These are phyloP conservation scores for Coemansia sp. DNA, from an alignment of 192 early-diverging fungal species.

Conservation along the genomic window DNA sequence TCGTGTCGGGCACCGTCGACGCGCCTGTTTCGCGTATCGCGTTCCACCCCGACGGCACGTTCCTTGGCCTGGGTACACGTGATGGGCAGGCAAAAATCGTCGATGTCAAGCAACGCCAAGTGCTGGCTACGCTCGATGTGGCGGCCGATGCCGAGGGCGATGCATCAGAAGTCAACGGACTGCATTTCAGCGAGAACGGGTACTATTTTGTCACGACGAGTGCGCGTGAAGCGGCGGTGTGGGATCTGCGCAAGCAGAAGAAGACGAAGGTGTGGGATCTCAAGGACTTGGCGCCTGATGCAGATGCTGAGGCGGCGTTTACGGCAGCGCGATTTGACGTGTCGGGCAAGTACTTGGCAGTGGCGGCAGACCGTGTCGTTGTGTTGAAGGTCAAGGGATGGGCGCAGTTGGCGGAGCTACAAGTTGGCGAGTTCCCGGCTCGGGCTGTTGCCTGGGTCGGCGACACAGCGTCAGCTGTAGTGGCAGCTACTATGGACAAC, in stretches of 20 bases:
- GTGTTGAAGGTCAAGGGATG: conserved; percentile 74
- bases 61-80: conserved; percentile 75
- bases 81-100: conserved; percentile 76
- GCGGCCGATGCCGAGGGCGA: conserved; percentile 11
- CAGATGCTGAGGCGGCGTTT: conserved; percentile 5
- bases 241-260: conserved; percentile 91
- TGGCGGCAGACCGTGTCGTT: conserved; percentile 60
- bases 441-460: conserved; percentile 7
- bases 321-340: conserved; percentile 66
- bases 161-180: conserved; percentile 54
- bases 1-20: conserved; percentile 25
- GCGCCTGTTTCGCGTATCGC: conserved; percentile 27
- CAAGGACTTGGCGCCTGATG: conserved; percentile 11
- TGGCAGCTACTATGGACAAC: conserved; percentile 21
- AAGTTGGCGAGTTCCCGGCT: conserved; percentile 4
- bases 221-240: conserved; percentile 75
- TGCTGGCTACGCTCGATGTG: conserved; percentile 54
- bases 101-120: conserved; percentile 72
- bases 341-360: conserved; percentile 80
- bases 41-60: conserved; percentile 95
- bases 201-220: conserved; percentile 85
- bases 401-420: conserved; percentile 20
- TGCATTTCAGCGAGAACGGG: conserved; percentile 93
- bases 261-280: conserved; percentile 38
- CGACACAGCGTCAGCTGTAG: conserved; percentile 2